A percentile compares a stretch with the other conserved stretches of the same genome.
Evolutionary conservation across 2,329 filamentous ascomycete genomes (phyloP).

Genomic region (Celoporthe dispersa): DNA sequence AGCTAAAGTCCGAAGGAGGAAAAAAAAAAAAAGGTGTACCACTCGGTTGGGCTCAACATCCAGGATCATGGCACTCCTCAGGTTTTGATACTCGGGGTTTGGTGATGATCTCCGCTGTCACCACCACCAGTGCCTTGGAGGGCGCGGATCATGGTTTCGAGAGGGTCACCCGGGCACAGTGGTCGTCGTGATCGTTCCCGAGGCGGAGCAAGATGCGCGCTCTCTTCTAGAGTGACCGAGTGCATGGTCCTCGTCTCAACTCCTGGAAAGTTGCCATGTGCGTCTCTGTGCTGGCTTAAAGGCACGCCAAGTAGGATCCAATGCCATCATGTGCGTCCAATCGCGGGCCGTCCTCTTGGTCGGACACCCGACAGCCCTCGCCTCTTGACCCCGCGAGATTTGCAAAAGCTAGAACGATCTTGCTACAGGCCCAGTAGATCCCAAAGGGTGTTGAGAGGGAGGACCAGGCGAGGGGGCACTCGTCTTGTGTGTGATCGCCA

Average conservation of each 20-base stretch:
- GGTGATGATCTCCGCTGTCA: slow-evolving; percentile 2
- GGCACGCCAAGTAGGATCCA: neutral
- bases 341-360: neutral
- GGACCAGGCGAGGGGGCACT: neutral
- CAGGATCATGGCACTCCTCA: neutral
- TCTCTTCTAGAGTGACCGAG: neutral
- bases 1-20: too few relatives aligned
- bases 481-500: slow-evolving; percentile 11
- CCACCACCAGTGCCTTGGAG: neutral
- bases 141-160: neutral
- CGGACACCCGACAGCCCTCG: neutral
- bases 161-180: neutral
- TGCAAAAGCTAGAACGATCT: slow-evolving; percentile 4
- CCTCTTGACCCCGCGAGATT: neutral
- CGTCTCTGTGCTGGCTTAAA: neutral
- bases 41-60: neutral
- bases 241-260: neutral
- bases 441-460: neutral
- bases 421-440: slow-evolving; percentile 16
- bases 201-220: neutral
- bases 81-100: neutral
- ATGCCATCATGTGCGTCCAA: slow-evolving; percentile 5
- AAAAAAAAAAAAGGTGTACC: neutral
- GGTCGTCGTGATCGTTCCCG: neutral
- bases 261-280: neutral